Evolutionary conservation across 306 rosid genomes (phyloP), one percentile per base, ranked within the genome.

Genomic region (Castanea sativa): DNA sequence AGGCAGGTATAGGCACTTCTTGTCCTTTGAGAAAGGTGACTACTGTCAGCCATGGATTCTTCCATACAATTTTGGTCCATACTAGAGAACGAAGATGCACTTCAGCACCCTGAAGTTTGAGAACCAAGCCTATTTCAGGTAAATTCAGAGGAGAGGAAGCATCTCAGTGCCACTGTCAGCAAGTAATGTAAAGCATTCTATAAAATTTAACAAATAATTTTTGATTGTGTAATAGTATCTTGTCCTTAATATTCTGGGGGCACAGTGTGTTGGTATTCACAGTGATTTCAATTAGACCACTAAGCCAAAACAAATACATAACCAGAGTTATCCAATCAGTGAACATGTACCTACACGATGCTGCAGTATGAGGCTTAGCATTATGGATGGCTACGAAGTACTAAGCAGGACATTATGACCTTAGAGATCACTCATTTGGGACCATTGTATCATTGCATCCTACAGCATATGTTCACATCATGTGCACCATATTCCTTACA

Each of bases 31-130:
- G 35, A 71, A 67, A 73, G 82, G 74, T 67, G 60, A 80, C 79
- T 73, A 77, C 71, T 78, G 49, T 80, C 79, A 64, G 77, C 80
- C 56, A 80, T 77, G 71, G 80, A 75, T 69, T 83, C 82, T 75
- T 80, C 85, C 83, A 75, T 75, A 78, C 75, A 73, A 69, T 53
- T 79, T 79, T 76, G 82, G 81, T 69, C 81, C 69, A 64, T 68
- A 78, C 74, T 81, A 84, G 1, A 73, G 13, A 69, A 55, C 59
- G 38, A 49, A 75, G 78, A 70, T 14, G 69, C 72, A 79, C 59
- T 82, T 77, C 68, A 56, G 80, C 70, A 75, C 83, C 76, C 71
- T 79, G 56, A 69, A 76, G 58, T 55, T 76, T 19, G 5, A 41
- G 72, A 77, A 68, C 55, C 45, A 35, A 45, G 33, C 65, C 76